phyloP scores from a whole-genome alignment of 176 grass and related monocot genomes.

The Musa schizocarpa region DNA sequence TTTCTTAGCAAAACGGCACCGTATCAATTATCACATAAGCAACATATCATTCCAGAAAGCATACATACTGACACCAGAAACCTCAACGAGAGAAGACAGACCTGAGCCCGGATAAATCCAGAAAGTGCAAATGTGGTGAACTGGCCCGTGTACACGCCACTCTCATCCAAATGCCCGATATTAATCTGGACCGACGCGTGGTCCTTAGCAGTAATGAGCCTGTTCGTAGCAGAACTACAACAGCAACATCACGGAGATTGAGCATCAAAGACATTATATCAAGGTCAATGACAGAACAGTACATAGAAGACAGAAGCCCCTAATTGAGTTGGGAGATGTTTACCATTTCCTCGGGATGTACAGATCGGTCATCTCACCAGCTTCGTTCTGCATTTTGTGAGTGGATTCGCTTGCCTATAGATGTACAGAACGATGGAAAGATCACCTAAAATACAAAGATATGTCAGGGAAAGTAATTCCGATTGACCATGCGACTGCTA shows the following conservation, averaged over 20 bases:
- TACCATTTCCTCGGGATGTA: conserved; percentile 16
- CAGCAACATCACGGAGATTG: not conserved
- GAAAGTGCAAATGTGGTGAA: conserved; percentile 11
- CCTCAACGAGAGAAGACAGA: not conserved
- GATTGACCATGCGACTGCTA: no score
- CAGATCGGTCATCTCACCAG: conserved; percentile 1
- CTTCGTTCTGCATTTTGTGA: conserved; percentile 11
- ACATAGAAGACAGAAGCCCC: not conserved
- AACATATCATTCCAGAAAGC: no score
- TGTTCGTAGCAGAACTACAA: conserved; percentile 11
- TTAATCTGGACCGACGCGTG: conserved; percentile 9
- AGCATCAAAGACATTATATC: not conserved
- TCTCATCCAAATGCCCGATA: conserved; percentile 6
- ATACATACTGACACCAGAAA: not conserved
- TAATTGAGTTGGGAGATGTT: not conserved
- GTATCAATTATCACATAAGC: no score
- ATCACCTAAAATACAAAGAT: not conserved
- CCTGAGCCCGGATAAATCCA: conserved; percentile 13
- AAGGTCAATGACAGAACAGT: no score
- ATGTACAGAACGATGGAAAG: not conserved
- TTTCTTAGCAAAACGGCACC: no score
- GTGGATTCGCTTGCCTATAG: not conserved
- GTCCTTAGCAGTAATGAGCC: conserved; percentile 9
- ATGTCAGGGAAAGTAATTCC: no score
- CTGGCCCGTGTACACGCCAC: not conserved